A percentile compares a stretch with the other conserved stretches of the same genome.
phyloP scores from a whole-genome alignment of 2,329 filamentous ascomycete species.

The Botrytis pseudocinerea region DNA sequence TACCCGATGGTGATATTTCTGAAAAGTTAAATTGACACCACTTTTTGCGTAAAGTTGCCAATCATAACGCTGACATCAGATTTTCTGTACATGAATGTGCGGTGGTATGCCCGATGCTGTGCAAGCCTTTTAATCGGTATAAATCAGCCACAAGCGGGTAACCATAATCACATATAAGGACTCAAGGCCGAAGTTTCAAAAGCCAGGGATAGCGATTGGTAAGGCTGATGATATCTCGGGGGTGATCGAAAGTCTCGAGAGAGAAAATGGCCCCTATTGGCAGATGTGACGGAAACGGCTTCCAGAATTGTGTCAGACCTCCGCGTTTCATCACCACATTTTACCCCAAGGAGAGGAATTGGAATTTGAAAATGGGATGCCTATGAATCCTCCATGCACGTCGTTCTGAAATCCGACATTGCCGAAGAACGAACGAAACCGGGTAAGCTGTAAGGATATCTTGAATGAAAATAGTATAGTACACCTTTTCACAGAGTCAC shows the following conservation, averaged over 20 bases:
- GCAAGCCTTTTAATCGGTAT: constrained; percentile 17
- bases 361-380: background rate
- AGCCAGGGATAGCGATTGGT: constrained; percentile 22
- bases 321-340: constrained; percentile 18
- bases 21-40: background rate
- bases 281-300: background rate
- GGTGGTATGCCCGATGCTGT: constrained; percentile 9
- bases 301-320: constrained; percentile 10
- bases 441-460: background rate
- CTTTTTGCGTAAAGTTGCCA: constrained; percentile 19
- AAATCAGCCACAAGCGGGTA: constrained; percentile 9
- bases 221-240: constrained; percentile 24
- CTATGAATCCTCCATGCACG: constrained; percentile 5
- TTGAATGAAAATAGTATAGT: background rate
- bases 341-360: background rate
- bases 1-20: background rate
- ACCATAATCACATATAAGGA: background rate
- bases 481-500: too few relatives aligned
- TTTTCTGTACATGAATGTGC: background rate
- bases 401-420: constrained; percentile 10
- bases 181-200: background rate
- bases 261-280: background rate
- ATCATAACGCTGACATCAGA: constrained; percentile 6
- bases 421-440: background rate
- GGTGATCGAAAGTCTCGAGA: background rate